Percentiles rank a stretch among this genome's conserved stretches.
Conservation (phyloP, 1,139 yeast genomes). For the Scheffersomyces illinoinensis region DNA sequence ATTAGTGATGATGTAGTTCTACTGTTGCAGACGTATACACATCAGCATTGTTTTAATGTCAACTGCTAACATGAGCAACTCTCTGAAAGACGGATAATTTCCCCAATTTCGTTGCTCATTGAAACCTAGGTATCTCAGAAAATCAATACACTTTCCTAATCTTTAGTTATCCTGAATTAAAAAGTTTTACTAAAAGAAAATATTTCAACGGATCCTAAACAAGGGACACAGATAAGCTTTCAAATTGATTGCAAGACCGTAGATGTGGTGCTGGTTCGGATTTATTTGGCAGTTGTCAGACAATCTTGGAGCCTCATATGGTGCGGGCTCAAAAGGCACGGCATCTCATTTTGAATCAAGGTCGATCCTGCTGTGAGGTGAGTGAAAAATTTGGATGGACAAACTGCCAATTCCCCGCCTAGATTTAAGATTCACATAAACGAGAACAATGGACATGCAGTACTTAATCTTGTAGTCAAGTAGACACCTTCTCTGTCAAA, state of each 20-base stretch:
- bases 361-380: neutral
- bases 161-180: neutral
- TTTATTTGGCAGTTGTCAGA: no score
- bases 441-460: neutral
- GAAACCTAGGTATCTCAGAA: neutral
- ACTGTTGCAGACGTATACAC: neutral
- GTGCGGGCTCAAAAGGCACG: neutral
- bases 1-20: neutral
- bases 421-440: neutral
- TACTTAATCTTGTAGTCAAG: neutral
- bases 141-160: neutral
- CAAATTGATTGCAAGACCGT: neutral
- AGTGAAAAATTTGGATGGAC: neutral
- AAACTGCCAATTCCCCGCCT: neutral
- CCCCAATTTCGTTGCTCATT: neutral
- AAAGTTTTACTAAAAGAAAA: no score
- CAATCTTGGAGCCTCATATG: neutral
- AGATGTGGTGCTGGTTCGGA: neutral
- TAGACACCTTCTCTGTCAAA: neutral
- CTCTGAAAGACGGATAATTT: neutral
- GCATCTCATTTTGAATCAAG: neutral
- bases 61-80: neutral
- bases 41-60: neutral
- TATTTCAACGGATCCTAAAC: neutral
- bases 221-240: neutral